These are phyloP conservation scores for Eucalyptus albens DNA, from an alignment of 345 rosid genomes.

Conservation along the genomic window DNA sequence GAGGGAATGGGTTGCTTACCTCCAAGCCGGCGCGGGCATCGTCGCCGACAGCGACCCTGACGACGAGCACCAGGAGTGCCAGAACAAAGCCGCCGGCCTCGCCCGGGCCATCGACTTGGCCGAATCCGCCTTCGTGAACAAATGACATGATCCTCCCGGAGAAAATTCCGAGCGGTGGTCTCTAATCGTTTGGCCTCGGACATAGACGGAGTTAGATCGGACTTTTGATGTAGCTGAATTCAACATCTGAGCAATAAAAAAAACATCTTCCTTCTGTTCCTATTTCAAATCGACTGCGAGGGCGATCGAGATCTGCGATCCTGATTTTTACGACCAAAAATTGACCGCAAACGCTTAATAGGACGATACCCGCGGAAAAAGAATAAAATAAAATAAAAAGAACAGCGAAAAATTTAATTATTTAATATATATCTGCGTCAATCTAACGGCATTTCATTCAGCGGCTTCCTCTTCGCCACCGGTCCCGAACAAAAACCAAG, in stretches of 20 bases:
- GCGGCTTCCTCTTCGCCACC: background rate
- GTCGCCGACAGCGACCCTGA: slow-evolving; percentile 79
- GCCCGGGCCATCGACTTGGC: slow-evolving; percentile 89
- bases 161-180: background rate
- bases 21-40: slow-evolving; percentile 81
- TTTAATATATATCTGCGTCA: background rate
- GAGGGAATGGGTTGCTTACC: slow-evolving; percentile 74
- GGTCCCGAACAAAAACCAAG: background rate
- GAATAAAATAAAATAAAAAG: background rate
- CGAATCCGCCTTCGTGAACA: slow-evolving; percentile 48
- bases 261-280: background rate
- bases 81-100: slow-evolving; percentile 71
- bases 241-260: background rate
- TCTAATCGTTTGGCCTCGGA: background rate
- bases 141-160: background rate
- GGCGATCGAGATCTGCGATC: background rate
- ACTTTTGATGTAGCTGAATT: background rate
- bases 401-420: background rate
- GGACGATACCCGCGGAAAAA: background rate
- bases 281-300: background rate
- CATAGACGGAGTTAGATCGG: background rate
- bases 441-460: background rate
- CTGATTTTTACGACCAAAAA: background rate
- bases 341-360: background rate
- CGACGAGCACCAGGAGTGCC: slow-evolving; percentile 65